Evolutionary conservation across 345 rosid species (phyloP).

Genomic region (Salix udensis): DNA sequence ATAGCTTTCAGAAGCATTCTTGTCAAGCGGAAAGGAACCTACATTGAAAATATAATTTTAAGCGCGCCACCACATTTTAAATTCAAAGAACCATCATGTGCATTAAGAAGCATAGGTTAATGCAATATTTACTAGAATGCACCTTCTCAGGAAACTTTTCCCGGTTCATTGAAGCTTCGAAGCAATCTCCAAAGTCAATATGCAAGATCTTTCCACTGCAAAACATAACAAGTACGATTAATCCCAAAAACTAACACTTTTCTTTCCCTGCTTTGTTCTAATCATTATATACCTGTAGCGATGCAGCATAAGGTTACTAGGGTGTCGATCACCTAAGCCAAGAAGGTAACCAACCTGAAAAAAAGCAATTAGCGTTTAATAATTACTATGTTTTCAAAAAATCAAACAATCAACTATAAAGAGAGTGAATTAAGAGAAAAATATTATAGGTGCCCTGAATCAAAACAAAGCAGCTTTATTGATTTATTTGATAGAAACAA

Average conservation of each 20-base stretch:
- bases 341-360: conserved; percentile 97
- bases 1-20: conserved; percentile 99
- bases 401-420: neutral
- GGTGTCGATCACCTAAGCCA: conserved; percentile 99
- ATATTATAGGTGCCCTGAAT: neutral
- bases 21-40: conserved; percentile 98
- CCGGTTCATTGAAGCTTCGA: conserved; percentile 97
- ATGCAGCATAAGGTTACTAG: conserved; percentile 94
- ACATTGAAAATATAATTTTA: conserved; percentile 15
- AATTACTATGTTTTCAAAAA: neutral
- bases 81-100: neutral
- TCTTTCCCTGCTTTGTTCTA: neutral
- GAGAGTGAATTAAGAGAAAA: neutral
- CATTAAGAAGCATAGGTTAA: neutral
- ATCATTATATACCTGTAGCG: conserved; percentile 64
- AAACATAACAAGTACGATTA: conserved; percentile 19
- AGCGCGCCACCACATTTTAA: neutral
- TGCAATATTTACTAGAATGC: neutral
- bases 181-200: conserved; percentile 99
- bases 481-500: neutral
- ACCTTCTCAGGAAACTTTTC: conserved; percentile 99
- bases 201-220: conserved; percentile 94
- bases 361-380: conserved; percentile 3
- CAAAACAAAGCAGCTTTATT: neutral
- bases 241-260: neutral